phyloP scores from a whole-genome alignment of 2,329 filamentous ascomycete genomes.

The Ceratocystis albifundus region DNA sequence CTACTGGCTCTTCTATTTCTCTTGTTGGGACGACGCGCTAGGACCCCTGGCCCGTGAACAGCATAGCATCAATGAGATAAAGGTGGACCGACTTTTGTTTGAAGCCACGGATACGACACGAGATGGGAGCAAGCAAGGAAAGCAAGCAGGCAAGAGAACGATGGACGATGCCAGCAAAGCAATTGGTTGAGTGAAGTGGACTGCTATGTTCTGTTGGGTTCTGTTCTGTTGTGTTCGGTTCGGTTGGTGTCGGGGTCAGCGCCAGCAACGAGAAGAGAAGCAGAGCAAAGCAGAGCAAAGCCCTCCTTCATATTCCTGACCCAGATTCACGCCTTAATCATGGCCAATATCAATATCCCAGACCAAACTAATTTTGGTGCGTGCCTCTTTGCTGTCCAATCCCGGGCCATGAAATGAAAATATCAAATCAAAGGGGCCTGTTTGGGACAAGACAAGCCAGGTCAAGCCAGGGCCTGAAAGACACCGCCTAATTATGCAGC shows the following conservation, averaged over 20 bases:
- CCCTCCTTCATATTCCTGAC: too few relatives aligned
- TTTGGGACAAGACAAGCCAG: too few relatives aligned
- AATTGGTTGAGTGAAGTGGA: neutral
- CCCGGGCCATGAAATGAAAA: too few relatives aligned
- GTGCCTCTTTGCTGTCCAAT: too few relatives aligned
- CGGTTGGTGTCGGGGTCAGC: neutral
- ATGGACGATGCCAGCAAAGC: too few relatives aligned
- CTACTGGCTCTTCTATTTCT: neutral
- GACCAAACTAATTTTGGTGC: neutral
- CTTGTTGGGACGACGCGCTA: slow-evolving; percentile 11
- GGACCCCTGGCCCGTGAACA: slow-evolving; percentile 12
- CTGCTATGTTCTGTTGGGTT: too few relatives aligned
- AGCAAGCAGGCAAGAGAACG: neutral
- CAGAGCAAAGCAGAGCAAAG: too few relatives aligned
- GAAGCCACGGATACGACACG: slow-evolving; percentile 3
- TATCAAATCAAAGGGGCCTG: slow-evolving; percentile 3
- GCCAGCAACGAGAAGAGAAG: neutral
- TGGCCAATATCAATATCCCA: neutral
- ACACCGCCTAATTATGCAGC: neutral
- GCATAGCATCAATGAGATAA: neutral
- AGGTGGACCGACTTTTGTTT: neutral
- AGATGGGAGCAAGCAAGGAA: neutral
- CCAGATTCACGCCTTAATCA: too few relatives aligned
- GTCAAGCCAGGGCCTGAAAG: too few relatives aligned
- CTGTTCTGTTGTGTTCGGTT: too few relatives aligned